Evolutionary conservation across 1,284 basidiomycete genomes (phyloP), one percentile per base, ranked within the genome.

Genomic region (Sanghuangporus sanghuang): DNA sequence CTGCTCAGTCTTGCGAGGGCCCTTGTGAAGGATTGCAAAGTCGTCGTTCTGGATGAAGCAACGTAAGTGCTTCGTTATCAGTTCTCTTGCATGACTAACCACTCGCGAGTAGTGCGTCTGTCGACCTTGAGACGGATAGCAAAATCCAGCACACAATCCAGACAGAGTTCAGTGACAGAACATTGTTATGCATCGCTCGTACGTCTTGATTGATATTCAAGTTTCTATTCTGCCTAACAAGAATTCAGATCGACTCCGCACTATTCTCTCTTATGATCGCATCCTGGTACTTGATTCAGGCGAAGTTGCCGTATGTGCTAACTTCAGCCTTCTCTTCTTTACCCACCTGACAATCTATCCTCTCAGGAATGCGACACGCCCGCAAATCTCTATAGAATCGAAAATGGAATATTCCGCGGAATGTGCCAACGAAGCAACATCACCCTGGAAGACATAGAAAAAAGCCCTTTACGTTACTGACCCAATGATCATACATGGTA

Each of bases 211-310:
- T 39, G 27, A 7, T 35, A 38, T 27, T 27, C 14, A 14, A 12
- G 14, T 27, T 5, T 50, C 12, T 40, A 44, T 48, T 35, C 35
- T 52, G 27, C 36, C n/a, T 38, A 6, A 54, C 5, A 21, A 38
- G 12, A 50, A n/a, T 59, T 18, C 69, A 87, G 83, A 87, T 74
- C 84, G 88, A 38, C 76, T 93, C 42, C 81, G 88, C 59, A 95
- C 93, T 0, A 93, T 95, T 69, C 79, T 95, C 61, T 82, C 82
- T 0, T 94, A 93, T 71, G 91, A 95, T 74, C 77, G 86, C 12
- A 90, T 94, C 63, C 80, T 85, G 39, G 85, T 87, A 0, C 73
- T 96, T 69, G 86, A 92, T 67, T 80, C 84, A 38, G 93, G 93
- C 0, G 75, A 74, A 21, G 81, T 93, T 61, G 85, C 81, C 40